Evolutionary conservation across 768 basidiomycete genomes (phyloP).

Genomic region (Lyophyllum atratum): DNA sequence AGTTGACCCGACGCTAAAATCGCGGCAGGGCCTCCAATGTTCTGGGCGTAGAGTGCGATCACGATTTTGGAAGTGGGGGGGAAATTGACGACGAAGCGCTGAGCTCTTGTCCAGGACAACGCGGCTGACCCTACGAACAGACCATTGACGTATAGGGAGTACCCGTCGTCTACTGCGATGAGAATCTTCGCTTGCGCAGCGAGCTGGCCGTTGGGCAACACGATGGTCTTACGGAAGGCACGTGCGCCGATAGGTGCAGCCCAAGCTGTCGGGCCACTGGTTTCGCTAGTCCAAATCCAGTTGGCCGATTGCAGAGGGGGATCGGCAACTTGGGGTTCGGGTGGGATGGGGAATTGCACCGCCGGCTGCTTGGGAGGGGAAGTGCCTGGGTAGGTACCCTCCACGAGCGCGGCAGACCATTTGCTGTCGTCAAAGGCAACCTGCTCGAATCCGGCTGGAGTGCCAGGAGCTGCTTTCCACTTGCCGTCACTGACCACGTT

Average conservation of each 20-base stretch:
- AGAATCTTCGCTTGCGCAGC: slow-evolving; percentile 22
- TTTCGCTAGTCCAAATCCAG: slow-evolving; percentile 34
- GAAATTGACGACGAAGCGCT: slow-evolving; percentile 17
- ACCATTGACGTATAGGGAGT: slow-evolving; percentile 29
- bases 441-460: slow-evolving; percentile 20
- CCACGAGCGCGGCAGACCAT: slow-evolving; percentile 21
- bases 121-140: slow-evolving; percentile 19
- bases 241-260: slow-evolving; percentile 22
- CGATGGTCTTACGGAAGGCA: slow-evolving; percentile 27
- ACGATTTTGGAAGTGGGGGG: slow-evolving; percentile 12
- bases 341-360: slow-evolving; percentile 3
- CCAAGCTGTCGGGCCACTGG: slow-evolving; percentile 8
- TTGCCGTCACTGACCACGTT: slow-evolving; percentile 22
- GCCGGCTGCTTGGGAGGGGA: slow-evolving; percentile 1
- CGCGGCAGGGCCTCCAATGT: slow-evolving; percentile 10
- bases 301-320: slow-evolving; percentile 19
- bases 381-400: slow-evolving; percentile 14
- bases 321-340: slow-evolving; percentile 10
- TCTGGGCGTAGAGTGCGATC: slow-evolving; percentile 13
- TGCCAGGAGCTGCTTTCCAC: slow-evolving; percentile 19
- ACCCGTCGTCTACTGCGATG: slow-evolving; percentile 26
- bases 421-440: slow-evolving; percentile 20
- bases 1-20: slow-evolving; percentile 17
- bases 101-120: slow-evolving; percentile 1
- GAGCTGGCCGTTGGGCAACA: slow-evolving; percentile 22